Base-by-base conservation (phyloP, 129 eudicot species). In the Pittosporum tobira region DNA sequence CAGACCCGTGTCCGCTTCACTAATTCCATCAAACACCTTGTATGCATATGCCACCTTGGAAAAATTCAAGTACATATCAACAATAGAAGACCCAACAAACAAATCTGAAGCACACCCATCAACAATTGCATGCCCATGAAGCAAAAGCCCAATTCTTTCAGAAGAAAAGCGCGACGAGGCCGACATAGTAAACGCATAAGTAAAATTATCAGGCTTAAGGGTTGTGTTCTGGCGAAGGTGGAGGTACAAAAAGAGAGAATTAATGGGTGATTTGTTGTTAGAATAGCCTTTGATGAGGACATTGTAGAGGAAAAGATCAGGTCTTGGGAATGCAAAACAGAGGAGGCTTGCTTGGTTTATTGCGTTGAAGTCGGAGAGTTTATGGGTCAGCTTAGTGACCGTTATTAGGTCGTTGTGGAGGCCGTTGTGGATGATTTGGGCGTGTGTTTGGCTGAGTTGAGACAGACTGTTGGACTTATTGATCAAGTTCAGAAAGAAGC, bases 291-390 rank as follows among this genome's bases (percentile, higher is more conserved):
- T 72, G 48, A 93, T 93, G 28, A 87, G 78, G 43, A 79, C 94
- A 66, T 93, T 93, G 70, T 81, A 75, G 43, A 87, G 82, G 59
- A 93, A 93, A 2, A 81, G 71, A 61, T 93, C 99, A 53, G 94
- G 94, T 22, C 61, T 70, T 12, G 79, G 64, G 10, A 81, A 66
- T 0, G 64, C 24, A 51, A 77, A 76, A 37, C 88, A 82, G 56
- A 93, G 65, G 23, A 66, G 58, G 72, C 73, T 62, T 40, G 96
- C 85, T 29, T 81, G 70, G 55, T 75, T 20, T 18, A 73, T 73
- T 72, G 80, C 72, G 57, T 72, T 72, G 13, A 72, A 24, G 57
- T 81, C 84, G 37, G 75, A 76, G 63, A 79, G 82, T 49, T 79
- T 93, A 24, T 84, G 94, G 18, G 81, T 71, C 23, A 93, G 96